Evolutionary conservation across 2,329 filamentous ascomycete species (phyloP).

Genomic region (Neofusicoccum kwambonambiense): DNA sequence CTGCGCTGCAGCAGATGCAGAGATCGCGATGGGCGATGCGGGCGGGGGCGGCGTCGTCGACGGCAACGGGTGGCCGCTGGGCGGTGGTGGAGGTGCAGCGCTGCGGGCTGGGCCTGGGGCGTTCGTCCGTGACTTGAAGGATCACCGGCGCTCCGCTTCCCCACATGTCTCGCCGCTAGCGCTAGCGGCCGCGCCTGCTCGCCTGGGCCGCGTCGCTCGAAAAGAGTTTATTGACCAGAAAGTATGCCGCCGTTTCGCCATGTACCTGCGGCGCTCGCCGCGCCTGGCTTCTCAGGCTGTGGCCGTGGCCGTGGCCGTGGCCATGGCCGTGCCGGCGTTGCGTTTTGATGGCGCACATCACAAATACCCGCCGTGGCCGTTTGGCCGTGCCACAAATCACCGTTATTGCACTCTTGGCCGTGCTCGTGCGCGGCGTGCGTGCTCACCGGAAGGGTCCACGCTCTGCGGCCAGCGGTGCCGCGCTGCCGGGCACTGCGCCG

Average conservation of each 20-base stretch:
- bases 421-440: background rate
- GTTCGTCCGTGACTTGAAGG: background rate
- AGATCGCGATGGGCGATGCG: background rate
- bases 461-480: background rate
- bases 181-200: background rate
- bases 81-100: background rate
- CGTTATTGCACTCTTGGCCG: background rate
- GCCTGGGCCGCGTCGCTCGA: background rate
- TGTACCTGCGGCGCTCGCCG: background rate
- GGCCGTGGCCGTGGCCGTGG: background rate
- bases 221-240: background rate
- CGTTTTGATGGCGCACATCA: background rate
- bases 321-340: background rate
- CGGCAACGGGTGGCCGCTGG: background rate
- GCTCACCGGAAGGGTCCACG: background rate
- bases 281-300: background rate
- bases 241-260: background rate
- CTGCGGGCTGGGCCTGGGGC: background rate
- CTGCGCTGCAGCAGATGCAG: too few species aligned
- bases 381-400: too few species aligned
- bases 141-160: background rate
- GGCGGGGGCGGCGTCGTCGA: background rate
- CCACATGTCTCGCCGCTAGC: constrained; percentile 1
- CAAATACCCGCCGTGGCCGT: background rate
- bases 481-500: background rate